phyloP scores from a whole-genome alignment of 1,139 yeast genomes.

The Magnusiomyces paraingens region DNA sequence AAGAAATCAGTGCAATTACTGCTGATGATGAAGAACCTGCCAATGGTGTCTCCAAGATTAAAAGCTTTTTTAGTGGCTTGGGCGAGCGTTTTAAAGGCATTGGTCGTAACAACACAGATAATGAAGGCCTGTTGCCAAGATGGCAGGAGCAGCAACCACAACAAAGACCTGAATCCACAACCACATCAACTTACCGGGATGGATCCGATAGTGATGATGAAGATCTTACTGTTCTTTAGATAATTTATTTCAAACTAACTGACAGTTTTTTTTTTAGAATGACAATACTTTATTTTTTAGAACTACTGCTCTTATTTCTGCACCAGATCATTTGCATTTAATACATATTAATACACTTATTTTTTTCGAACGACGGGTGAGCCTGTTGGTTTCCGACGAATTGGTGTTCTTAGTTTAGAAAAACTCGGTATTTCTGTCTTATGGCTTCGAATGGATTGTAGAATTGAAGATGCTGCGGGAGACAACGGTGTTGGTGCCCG shows the following conservation, averaged over 20 bases:
- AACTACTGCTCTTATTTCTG: too few relatives aligned
- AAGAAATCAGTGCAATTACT: not conserved
- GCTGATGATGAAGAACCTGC: not conserved
- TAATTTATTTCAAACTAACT: not conserved
- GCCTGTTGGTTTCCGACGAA: too few relatives aligned
- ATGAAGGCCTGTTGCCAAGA: slow-evolving; percentile 12
- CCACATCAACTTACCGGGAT: slow-evolving; percentile 13
- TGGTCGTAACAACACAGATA: not conserved
- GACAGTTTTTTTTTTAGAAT: too few relatives aligned
- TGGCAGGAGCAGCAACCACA: slow-evolving; percentile 15
- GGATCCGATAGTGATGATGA: slow-evolving; percentile 15
- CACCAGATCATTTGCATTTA: not conserved
- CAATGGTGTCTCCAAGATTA: slow-evolving; percentile 2
- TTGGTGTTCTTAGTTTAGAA: too few relatives aligned
- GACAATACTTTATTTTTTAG: not conserved
- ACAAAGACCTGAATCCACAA: not conserved
- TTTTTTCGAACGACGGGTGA: too few relatives aligned
- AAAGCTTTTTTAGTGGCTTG: slow-evolving; percentile 10
- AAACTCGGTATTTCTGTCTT: too few relatives aligned
- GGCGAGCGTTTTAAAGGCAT: slow-evolving; percentile 8
- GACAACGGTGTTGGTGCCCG: not conserved
- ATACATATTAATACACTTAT: not conserved
- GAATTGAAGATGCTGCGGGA: not conserved
- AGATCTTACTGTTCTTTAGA: slow-evolving; percentile 7
- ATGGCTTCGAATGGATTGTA: not conserved